phyloP scores from a whole-genome alignment of 2,329 filamentous ascomycete genomes.

The Aspergillus aculeatinus region DNA sequence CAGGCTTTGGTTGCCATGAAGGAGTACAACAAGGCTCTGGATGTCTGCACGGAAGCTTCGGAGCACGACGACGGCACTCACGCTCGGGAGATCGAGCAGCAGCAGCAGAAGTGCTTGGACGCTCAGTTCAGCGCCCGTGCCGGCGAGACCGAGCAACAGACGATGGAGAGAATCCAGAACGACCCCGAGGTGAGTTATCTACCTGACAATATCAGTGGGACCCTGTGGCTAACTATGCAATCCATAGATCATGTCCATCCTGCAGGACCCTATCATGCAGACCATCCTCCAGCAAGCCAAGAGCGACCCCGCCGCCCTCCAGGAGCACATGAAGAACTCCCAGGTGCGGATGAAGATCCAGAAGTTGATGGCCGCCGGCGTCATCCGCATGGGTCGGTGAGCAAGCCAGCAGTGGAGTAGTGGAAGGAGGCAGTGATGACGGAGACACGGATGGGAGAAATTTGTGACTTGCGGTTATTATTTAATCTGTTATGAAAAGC shows the following conservation, averaged over 20 bases:
- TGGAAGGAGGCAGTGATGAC: background rate
- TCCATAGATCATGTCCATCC: constrained; percentile 74
- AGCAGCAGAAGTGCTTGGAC: constrained; percentile 87
- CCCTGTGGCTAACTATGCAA: constrained; percentile 29
- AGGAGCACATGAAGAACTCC: constrained; percentile 96
- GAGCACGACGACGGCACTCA: constrained; percentile 80
- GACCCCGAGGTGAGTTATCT: constrained; percentile 74
- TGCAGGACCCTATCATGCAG: constrained; percentile 97
- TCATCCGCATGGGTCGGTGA: constrained; percentile 73
- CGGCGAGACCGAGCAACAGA: constrained; percentile 95
- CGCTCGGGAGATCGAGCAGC: constrained; percentile 84
- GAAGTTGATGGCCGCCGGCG: constrained; percentile 89
- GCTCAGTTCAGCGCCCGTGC: constrained; percentile 89
- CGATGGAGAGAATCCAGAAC: constrained; percentile 81
- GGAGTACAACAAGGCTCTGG: constrained; percentile 92
- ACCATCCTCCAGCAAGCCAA: constrained; percentile 96
- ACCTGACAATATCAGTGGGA: background rate
- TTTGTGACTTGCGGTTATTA: background rate
- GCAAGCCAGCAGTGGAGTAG: background rate
- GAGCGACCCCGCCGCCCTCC: constrained; percentile 83
- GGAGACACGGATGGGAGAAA: background rate
- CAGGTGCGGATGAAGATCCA: constrained; percentile 83
- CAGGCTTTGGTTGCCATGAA: constrained; percentile 97
- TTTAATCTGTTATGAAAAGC: constrained; percentile 4
- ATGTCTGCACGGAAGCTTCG: constrained; percentile 79